phyloP scores from a whole-genome alignment of 768 basidiomycete species.

The Boletus sensibilis region DNA sequence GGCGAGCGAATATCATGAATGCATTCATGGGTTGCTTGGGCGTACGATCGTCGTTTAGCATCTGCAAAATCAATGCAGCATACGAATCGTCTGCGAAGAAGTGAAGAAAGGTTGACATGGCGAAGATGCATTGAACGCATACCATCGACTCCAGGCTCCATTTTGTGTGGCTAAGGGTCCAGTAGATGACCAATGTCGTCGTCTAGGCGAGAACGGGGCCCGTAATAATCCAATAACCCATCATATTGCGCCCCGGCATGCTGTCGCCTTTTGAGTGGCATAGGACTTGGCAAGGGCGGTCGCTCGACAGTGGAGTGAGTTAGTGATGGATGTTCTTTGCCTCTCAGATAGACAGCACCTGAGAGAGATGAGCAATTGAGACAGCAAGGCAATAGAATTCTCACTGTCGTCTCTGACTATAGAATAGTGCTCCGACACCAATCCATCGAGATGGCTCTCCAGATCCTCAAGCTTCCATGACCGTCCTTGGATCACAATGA shows the following conservation, averaged over 20 bases:
- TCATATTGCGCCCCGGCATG: conserved; percentile 28
- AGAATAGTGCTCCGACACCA: not conserved
- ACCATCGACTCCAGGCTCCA: conserved; percentile 49
- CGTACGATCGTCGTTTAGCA: conserved; percentile 82
- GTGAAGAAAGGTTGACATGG: conserved; percentile 16
- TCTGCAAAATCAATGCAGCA: conserved; percentile 65
- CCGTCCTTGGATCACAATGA: not conserved
- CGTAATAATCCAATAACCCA: conserved; percentile 40
- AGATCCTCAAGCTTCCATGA: not conserved
- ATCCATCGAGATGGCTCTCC: not conserved
- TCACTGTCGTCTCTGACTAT: not conserved
- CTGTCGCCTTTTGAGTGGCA: conserved; percentile 14
- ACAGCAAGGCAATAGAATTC: not conserved
- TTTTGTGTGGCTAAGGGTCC: conserved; percentile 38
- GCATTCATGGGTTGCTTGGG: conserved; percentile 93
- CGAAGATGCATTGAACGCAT: conserved; percentile 10
- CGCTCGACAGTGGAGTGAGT: too few species aligned
- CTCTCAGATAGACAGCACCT: not conserved
- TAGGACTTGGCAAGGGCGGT: too few species aligned
- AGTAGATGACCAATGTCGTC: conserved; percentile 42
- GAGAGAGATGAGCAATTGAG: not conserved
- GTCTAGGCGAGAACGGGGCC: conserved; percentile 57
- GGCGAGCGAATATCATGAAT: conserved; percentile 90
- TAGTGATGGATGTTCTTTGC: not conserved
- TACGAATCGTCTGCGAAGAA: conserved; percentile 38